Base-by-base conservation (phyloP, 306 rosid species). In the Dalbergia oliveri region DNA sequence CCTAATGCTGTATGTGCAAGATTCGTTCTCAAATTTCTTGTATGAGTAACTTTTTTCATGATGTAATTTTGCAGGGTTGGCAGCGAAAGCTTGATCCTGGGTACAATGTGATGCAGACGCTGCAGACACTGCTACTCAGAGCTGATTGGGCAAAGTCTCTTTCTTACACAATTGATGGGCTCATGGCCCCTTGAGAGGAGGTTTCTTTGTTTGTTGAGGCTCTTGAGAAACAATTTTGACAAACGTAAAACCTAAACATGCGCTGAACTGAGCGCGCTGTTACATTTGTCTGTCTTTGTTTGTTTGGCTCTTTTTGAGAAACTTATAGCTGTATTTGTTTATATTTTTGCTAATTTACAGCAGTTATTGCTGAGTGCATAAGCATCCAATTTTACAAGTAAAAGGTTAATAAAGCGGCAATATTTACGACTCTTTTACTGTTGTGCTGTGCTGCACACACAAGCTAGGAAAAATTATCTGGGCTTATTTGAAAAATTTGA, bases 71-170 rank as follows among this genome's bases (percentile, higher is more conserved):
- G 77, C 51, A 93, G 98, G 98, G 98, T 45, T 93, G 98, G 98
- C 98, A 91, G 88, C 74, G 94, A 73, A 91, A 93, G 88, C 98
- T 93, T 70, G 98, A 93, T 77, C 98, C 97, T 15, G 82, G 75
- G 15, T 93, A 88, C 70, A 54, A 93, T 69, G 94, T 91, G 86
- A 93, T 93, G 98, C 78, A 86, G 3, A 93, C 97, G 3, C 79
- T 93, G 79, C 97, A 93, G 75, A 88, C 91, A 11, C 84, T 93
- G 74, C 85, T 93, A 13, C 93, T 91, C 50, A 93, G 63, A 88
- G 82, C 91, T 26, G 98, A 91, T 83, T 91, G 94, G 98, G 98
- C 97, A 13, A 86, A 93, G 79, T 88, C 94, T 37, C 94, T 93
- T 82, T 77, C 94, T 12, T 89, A 91, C 87, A 93, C 98, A 31